Evolutionary conservation across 805 yeast genomes (phyloP).

Genomic region (Saturnispora quitensis): DNA sequence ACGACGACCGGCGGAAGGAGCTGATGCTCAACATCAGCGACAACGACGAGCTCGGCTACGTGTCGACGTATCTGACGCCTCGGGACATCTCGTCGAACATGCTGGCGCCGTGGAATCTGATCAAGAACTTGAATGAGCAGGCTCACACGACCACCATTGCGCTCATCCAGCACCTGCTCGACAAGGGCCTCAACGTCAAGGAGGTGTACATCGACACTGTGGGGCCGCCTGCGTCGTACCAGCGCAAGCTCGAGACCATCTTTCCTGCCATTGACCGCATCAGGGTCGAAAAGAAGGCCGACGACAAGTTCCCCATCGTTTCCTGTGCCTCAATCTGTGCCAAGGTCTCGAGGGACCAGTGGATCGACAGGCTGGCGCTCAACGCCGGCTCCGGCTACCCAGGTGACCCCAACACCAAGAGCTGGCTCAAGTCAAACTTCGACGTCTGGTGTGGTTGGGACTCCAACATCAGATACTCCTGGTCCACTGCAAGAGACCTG

Average conservation of each 20-base stretch:
- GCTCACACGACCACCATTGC: slow-evolving; percentile 92
- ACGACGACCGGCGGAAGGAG: slow-evolving; percentile 56
- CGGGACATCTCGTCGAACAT: slow-evolving; percentile 81
- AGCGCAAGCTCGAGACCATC: slow-evolving; percentile 53
- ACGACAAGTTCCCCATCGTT: slow-evolving; percentile 83
- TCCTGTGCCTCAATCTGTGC: slow-evolving; percentile 95
- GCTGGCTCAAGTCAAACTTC: slow-evolving; percentile 57
- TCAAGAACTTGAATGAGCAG: slow-evolving; percentile 81
- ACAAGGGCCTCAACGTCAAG: slow-evolving; percentile 31
- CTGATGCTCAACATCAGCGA: slow-evolving; percentile 52
- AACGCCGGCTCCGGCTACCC: slow-evolving; percentile 91
- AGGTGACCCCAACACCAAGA: slow-evolving; percentile 77
- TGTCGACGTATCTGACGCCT: slow-evolving; percentile 77
- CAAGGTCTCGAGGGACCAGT: slow-evolving; percentile 80
- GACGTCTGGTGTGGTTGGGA: slow-evolving; percentile 86
- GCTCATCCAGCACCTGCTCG: slow-evolving; percentile 57
- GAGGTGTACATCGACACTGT: slow-evolving; percentile 91
- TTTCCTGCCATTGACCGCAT: slow-evolving; percentile 55
- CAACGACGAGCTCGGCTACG: slow-evolving; percentile 69
- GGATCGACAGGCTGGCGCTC: slow-evolving; percentile 13
- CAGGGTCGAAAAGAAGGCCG: slow-evolving; percentile 92
- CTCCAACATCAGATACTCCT: slow-evolving; percentile 64
- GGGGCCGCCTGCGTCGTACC: slow-evolving; percentile 87
- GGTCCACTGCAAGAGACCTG: slow-evolving; percentile 87
- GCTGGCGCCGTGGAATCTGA: slow-evolving; percentile 47